Conservation (phyloP, 2,329 filamentous ascomycete genomes). For the Aureobasidium uvarum region DNA sequence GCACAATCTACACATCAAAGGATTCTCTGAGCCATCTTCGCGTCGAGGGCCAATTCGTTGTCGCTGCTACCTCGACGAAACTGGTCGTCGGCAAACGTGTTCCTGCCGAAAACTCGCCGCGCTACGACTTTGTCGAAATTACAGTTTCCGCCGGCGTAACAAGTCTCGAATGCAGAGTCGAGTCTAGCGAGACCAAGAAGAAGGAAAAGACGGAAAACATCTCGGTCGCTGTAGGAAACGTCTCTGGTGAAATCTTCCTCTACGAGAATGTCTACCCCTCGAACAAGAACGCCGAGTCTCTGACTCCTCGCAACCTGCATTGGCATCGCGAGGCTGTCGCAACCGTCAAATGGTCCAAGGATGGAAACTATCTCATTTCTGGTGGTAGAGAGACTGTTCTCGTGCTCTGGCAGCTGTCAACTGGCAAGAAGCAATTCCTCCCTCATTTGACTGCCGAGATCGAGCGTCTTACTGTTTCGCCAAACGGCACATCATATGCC, state of each 20-base stretch:
- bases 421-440: conserved; percentile 74
- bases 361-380: conserved; percentile 96
- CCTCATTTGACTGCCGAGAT: conserved; percentile 88
- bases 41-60: conserved; percentile 55
- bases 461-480: conserved; percentile 79
- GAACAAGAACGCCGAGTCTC: conserved; percentile 29
- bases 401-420: conserved; percentile 91
- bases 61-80: conserved; percentile 54
- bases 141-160: conserved; percentile 62
- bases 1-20: conserved; percentile 41
- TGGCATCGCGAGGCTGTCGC: conserved; percentile 88
- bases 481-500: conserved; percentile 74
- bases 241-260: conserved; percentile 73
- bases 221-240: conserved; percentile 76
- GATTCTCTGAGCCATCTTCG: conserved; percentile 41
- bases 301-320: conserved; percentile 67
- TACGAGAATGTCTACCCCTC: conserved; percentile 55
- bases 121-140: conserved; percentile 54
- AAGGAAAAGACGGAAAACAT: conserved; percentile 49
- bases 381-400: conserved; percentile 87
- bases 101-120: conserved; percentile 29
- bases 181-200: conserved; percentile 36
- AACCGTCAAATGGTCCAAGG: conserved; percentile 84
- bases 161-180: conserved; percentile 60
- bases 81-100: conserved; percentile 61